A percentile compares a stretch with the other conserved stretches of the same genome.
phyloP scores from a whole-genome alignment of 1,284 basidiomycete genomes.

The Psilocybe mexicana region DNA sequence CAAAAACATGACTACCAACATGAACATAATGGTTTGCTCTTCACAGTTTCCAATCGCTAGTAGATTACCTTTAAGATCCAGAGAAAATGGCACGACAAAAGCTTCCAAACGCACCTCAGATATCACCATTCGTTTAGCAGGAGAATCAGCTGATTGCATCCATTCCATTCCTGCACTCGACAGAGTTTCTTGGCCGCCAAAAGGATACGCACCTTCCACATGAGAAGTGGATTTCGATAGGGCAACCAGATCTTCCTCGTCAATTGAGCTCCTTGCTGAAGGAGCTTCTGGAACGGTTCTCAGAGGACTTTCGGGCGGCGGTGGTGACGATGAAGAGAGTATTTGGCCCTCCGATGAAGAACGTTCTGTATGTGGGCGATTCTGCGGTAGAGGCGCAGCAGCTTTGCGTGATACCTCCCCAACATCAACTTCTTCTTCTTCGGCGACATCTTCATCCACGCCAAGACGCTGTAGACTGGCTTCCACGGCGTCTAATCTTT shows the following conservation, averaged over 20 bases:
- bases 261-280: conserved; percentile 49
- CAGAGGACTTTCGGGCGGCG: conserved; percentile 51
- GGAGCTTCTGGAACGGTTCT: conserved; percentile 56
- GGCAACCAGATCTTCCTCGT: conserved; percentile 71
- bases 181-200: conserved; percentile 48
- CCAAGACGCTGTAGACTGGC: conserved; percentile 72
- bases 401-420: conserved; percentile 33
- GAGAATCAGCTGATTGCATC: conserved; percentile 55
- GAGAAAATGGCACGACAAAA: background rate
- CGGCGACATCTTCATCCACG: conserved; percentile 41
- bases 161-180: conserved; percentile 59
- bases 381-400: background rate
- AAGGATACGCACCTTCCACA: conserved; percentile 48
- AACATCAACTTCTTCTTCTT: conserved; percentile 56
- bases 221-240: conserved; percentile 77
- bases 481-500: conserved; percentile 78
- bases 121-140: conserved; percentile 60
- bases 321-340: conserved; percentile 50
- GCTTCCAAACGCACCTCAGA: conserved; percentile 55
- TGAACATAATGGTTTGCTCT: conserved; percentile 64
- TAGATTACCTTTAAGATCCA: conserved; percentile 2
- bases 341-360: conserved; percentile 30
- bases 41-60: conserved; percentile 72
- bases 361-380: conserved; percentile 15
- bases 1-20: conserved; percentile 54